phyloP scores from a whole-genome alignment of 2,329 filamentous ascomycete genomes.

The Alternaria sp. region DNA sequence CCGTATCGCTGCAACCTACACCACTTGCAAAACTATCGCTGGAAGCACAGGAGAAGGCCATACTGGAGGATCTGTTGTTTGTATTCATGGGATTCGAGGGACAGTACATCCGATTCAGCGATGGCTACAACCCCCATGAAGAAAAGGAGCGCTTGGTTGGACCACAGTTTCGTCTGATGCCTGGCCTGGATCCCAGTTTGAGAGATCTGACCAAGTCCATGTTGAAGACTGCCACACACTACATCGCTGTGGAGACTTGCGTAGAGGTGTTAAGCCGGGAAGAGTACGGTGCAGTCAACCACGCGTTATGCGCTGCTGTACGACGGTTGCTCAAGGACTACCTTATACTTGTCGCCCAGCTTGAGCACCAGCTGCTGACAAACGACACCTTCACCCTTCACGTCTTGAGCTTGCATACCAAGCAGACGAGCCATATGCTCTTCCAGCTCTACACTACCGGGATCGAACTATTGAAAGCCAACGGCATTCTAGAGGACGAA shows the following conservation, averaged over 20 bases:
- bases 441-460: slow-evolving; percentile 85
- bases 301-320: slow-evolving; percentile 94
- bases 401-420: slow-evolving; percentile 88
- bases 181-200: slow-evolving; percentile 88
- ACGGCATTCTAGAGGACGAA: slow-evolving; percentile 84
- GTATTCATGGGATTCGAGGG: slow-evolving; percentile 99
- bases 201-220: slow-evolving; percentile 87
- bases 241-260: slow-evolving; percentile 88
- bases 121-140: slow-evolving; percentile 80
- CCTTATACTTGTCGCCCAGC: slow-evolving; percentile 86
- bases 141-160: slow-evolving; percentile 89
- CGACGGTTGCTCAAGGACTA: slow-evolving; percentile 93
- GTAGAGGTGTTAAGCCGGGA: slow-evolving; percentile 93
- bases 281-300: slow-evolving; percentile 93
- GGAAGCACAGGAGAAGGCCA: slow-evolving; percentile 82
- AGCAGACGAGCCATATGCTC: slow-evolving; percentile 90
- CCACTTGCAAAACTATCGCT: slow-evolving; percentile 75
- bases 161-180: slow-evolving; percentile 78
- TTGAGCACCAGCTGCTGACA: slow-evolving; percentile 91
- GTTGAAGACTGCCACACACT: slow-evolving; percentile 93
- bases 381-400: slow-evolving; percentile 91
- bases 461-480: slow-evolving; percentile 81
- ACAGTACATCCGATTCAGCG: slow-evolving; percentile 90
- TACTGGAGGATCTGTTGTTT: slow-evolving; percentile 90
- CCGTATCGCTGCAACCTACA: slow-evolving; percentile 71